A percentile compares a stretch with the other conserved stretches of the same genome.
Conservation (phyloP, 1,284 basidiomycete species). For the Ceratobasidium theobromae region DNA sequence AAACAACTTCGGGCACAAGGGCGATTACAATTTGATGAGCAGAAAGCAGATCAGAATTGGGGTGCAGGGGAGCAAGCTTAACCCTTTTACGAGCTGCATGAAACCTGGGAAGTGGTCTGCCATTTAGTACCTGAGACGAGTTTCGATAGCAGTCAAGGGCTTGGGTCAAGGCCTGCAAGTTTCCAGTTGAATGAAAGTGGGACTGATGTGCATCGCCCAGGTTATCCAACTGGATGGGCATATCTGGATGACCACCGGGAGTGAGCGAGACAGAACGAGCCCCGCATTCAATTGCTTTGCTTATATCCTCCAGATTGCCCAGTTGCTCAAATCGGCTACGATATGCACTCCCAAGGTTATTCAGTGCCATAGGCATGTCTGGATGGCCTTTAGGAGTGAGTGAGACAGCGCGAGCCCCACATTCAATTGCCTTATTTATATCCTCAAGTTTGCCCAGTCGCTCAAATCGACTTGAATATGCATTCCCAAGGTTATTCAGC, state of each 20-base stretch:
- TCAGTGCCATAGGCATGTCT: background rate
- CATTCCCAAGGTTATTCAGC: background rate
- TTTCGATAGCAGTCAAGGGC: background rate
- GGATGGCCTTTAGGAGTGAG: background rate
- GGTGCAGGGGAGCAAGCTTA: too few relatives aligned
- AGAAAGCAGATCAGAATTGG: too few relatives aligned
- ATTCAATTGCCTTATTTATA: background rate
- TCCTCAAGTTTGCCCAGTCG: background rate
- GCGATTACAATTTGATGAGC: too few relatives aligned
- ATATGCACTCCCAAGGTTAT: background rate
- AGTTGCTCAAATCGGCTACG: background rate
- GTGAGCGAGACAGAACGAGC: background rate
- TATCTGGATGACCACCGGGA: background rate
- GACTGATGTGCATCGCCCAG: background rate
- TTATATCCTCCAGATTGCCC: background rate
- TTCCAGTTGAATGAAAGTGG: too few relatives aligned
- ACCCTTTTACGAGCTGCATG: too few relatives aligned
- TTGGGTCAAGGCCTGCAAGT: too few relatives aligned
- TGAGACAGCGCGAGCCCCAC: background rate
- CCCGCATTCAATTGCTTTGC: background rate
- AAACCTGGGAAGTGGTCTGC: too few relatives aligned
- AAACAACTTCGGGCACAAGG: background rate
- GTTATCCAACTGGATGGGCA: background rate
- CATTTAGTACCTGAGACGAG: too few relatives aligned
- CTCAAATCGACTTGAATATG: background rate